These are phyloP conservation scores for Candida silvatica DNA, from an alignment of 805 yeast species.

Conservation along the genomic window DNA sequence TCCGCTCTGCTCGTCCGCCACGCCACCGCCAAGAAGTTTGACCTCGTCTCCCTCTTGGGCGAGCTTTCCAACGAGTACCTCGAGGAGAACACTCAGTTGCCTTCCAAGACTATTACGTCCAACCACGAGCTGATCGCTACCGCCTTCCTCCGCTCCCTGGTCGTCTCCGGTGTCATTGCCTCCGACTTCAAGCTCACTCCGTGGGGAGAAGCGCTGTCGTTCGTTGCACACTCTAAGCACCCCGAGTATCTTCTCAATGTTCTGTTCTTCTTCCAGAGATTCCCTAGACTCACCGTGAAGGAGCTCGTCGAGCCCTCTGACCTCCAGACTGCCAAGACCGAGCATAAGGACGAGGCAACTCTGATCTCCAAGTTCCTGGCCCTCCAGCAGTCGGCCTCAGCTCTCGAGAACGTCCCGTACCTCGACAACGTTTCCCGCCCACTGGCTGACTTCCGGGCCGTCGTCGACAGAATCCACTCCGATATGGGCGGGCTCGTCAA, in stretches of 20 bases:
- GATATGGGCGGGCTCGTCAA: slow-evolving; percentile 49
- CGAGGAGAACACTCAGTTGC: slow-evolving; percentile 13
- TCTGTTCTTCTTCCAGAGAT: slow-evolving; percentile 32
- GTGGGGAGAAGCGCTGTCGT: slow-evolving; percentile 43
- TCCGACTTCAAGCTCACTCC: slow-evolving; percentile 34
- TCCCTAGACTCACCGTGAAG: slow-evolving; percentile 30
- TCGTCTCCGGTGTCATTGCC: slow-evolving; percentile 40
- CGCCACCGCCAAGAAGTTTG: slow-evolving; percentile 24
- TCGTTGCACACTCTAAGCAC: slow-evolving; percentile 18
- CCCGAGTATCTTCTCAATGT: slow-evolving; percentile 38
- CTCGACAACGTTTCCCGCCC: slow-evolving; percentile 66
- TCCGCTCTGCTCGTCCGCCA: slow-evolving; percentile 26
- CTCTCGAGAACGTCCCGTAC: no score
- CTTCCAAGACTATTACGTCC: slow-evolving; percentile 27
- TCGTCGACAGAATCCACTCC: slow-evolving; percentile 41
- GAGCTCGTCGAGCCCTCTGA: slow-evolving; percentile 30
- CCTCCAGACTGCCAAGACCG: slow-evolving; percentile 27
- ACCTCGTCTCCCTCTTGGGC: slow-evolving; percentile 21
- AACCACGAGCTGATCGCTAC: slow-evolving; percentile 51
- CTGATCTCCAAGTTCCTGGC: slow-evolving; percentile 42
- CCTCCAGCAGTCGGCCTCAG: slow-evolving; percentile 38
- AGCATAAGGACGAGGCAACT: slow-evolving; percentile 27
- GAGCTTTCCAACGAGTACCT: slow-evolving; percentile 24
- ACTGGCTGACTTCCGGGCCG: slow-evolving; percentile 59
- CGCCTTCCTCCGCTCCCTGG: slow-evolving; percentile 43